phyloP scores from a whole-genome alignment of 2,329 filamentous ascomycete species.

The Neofusicoccum kwambonambiense region DNA sequence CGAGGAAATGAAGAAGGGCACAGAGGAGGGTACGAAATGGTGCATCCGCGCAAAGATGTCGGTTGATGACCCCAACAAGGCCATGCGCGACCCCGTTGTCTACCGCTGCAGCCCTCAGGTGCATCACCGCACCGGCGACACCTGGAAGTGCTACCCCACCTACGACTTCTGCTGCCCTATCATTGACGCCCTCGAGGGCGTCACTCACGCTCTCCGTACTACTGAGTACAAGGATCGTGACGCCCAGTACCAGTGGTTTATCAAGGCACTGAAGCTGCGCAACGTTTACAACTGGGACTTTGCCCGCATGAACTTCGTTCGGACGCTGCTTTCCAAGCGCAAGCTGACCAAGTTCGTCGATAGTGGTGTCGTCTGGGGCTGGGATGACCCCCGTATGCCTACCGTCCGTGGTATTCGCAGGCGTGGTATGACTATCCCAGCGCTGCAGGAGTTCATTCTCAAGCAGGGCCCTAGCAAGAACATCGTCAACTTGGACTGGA shows the following conservation, averaged over 20 bases:
- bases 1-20: slow-evolving; percentile 88
- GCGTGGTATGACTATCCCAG: slow-evolving; percentile 75
- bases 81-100: slow-evolving; percentile 93
- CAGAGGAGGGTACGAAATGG: slow-evolving; percentile 74
- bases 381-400: slow-evolving; percentile 86
- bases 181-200: slow-evolving; percentile 75
- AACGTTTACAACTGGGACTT: slow-evolving; percentile 85
- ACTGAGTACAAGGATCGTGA: slow-evolving; percentile 88
- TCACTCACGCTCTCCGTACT: slow-evolving; percentile 79
- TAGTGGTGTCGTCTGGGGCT: slow-evolving; percentile 72
- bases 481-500: slow-evolving; percentile 82
- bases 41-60: slow-evolving; percentile 96
- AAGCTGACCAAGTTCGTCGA: slow-evolving; percentile 84
- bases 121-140: slow-evolving; percentile 76
- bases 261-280: slow-evolving; percentile 70
- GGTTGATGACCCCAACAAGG: slow-evolving; percentile 88
- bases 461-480: slow-evolving; percentile 83
- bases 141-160: slow-evolving; percentile 84
- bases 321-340: slow-evolving; percentile 79
- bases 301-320: slow-evolving; percentile 78
- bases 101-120: slow-evolving; percentile 80
- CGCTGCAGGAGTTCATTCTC: slow-evolving; percentile 78
- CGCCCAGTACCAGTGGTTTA: slow-evolving; percentile 83
- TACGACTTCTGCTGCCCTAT: slow-evolving; percentile 86
- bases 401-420: slow-evolving; percentile 77